phyloP scores from a whole-genome alignment of 139 green algal species.

The Chlamydomonas sp. region DNA sequence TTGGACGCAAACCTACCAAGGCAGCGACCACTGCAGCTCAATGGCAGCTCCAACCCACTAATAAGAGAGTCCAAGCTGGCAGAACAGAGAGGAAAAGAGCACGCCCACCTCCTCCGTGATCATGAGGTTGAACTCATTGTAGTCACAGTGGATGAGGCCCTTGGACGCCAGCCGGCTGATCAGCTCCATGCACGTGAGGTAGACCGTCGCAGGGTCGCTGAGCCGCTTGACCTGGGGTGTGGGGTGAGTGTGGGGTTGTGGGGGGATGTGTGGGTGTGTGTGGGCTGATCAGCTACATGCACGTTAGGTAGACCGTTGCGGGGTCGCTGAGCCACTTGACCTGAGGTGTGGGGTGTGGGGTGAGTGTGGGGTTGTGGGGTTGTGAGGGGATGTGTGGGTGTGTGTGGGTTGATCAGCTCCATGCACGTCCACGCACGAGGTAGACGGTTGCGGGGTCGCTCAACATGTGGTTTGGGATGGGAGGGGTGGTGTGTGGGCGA shows the following conservation, averaged over 20 bases:
- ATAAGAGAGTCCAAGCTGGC: too few species aligned
- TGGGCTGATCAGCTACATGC: background rate
- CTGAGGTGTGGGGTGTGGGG: too few species aligned
- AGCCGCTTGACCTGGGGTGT: slow-evolving; percentile 59
- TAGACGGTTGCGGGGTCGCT: too few species aligned
- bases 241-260: background rate
- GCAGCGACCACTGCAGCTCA: background rate
- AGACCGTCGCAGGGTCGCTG: slow-evolving; percentile 56
- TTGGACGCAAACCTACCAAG: slow-evolving; percentile 47
- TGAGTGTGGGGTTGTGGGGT: too few species aligned
- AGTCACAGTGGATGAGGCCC: slow-evolving; percentile 98
- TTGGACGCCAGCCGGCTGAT: slow-evolving; percentile 61
- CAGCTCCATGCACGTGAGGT: slow-evolving; percentile 67
- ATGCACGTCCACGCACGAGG: too few species aligned
- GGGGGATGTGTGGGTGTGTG: background rate
- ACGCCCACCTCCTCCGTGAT: slow-evolving; percentile 31
- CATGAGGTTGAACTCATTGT: slow-evolving; percentile 99
- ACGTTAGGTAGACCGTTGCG: background rate
- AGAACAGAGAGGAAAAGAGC: too few species aligned
- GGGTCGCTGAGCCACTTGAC: slow-evolving; percentile 17
- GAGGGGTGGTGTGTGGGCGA: too few species aligned
- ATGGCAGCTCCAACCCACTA: too few species aligned
- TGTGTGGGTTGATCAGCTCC: too few species aligned
- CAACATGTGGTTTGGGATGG: too few species aligned
- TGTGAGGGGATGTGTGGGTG: too few species aligned